A percentile compares a stretch with the other conserved stretches of the same genome.
phyloP scores from a whole-genome alignment of 352 stramenopile species.

The Blastocystis sp. region DNA sequence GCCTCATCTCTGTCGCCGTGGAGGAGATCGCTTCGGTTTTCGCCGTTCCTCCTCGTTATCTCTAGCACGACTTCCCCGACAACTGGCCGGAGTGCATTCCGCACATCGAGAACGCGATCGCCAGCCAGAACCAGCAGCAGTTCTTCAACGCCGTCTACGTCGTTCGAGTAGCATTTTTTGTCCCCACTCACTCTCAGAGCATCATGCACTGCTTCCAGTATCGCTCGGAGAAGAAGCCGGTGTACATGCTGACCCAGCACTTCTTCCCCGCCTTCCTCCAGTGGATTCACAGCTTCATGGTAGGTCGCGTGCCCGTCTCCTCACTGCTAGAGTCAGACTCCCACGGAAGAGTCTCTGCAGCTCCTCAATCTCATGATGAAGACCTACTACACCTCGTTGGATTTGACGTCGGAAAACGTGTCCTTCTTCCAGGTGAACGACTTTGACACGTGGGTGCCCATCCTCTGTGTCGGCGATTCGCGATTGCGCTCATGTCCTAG shows the following conservation, averaged over 20 bases:
- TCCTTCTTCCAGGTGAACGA: constrained; percentile 38
- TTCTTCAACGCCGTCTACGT: constrained; percentile 67
- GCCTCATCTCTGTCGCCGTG: constrained; percentile 8
- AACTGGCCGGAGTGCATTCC: constrained; percentile 35
- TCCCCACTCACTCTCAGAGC: constrained; percentile 4
- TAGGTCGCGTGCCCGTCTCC: background rate
- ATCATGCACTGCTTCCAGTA: constrained; percentile 63
- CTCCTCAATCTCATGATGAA: constrained; percentile 28
- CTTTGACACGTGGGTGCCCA: constrained; percentile 5
- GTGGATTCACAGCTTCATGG: constrained; percentile 52
- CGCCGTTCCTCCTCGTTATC: background rate
- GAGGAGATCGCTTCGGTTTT: constrained; percentile 31
- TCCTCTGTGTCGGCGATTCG: background rate
- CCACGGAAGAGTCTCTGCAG: background rate
- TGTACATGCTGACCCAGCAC: constrained; percentile 40
- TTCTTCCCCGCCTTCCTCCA: constrained; percentile 56
- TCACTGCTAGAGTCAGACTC: background rate
- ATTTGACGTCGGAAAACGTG: constrained; percentile 4
- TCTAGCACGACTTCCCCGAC: constrained; percentile 22
- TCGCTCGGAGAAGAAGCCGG: constrained; percentile 11
- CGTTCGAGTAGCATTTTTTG: background rate
- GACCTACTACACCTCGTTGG: constrained; percentile 48
- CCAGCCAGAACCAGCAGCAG: background rate
- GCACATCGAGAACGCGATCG: constrained; percentile 53
- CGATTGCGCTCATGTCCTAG: background rate